Evolutionary conservation across 768 basidiomycete species (phyloP).

Genomic region (Russula olivacea): DNA sequence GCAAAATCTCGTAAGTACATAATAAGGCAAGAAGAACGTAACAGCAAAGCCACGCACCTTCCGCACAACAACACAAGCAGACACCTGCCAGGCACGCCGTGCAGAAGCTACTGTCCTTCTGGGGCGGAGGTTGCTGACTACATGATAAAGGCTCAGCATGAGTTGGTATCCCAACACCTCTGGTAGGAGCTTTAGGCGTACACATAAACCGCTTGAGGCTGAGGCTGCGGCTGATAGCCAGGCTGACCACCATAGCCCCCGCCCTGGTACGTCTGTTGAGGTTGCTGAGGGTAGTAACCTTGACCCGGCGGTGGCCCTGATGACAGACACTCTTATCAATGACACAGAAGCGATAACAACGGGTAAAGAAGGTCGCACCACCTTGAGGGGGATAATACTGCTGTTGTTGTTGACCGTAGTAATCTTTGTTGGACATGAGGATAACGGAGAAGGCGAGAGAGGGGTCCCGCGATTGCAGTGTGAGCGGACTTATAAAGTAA

Average conservation of each 20-base stretch:
- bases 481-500: slow-evolving; percentile 16
- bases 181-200: slow-evolving; percentile 35
- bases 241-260: slow-evolving; percentile 41
- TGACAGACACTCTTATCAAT: slow-evolving; percentile 17
- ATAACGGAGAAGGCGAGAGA: slow-evolving; percentile 8
- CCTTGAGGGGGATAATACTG: slow-evolving; percentile 50
- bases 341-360: slow-evolving; percentile 22
- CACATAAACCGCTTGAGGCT: slow-evolving; percentile 80
- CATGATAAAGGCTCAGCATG: slow-evolving; percentile 24
- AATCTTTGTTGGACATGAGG: slow-evolving; percentile 62
- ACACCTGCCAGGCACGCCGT: slow-evolving; percentile 62
- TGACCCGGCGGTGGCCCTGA: slow-evolving; percentile 53
- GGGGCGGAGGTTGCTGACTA: slow-evolving; percentile 46
- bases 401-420: slow-evolving; percentile 47
- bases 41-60: slow-evolving; percentile 42
- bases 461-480: background rate
- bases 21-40: background rate
- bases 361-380: slow-evolving; percentile 33
- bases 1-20: slow-evolving; percentile 8
- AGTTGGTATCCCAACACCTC: background rate
- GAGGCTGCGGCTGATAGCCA: slow-evolving; percentile 53
- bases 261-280: slow-evolving; percentile 58
- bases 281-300: slow-evolving; percentile 71
- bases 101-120: slow-evolving; percentile 45
- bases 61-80: slow-evolving; percentile 66